Conservation (phyloP, 2,329 filamentous ascomycete species). For the Exophiala phaeomuriformis region DNA sequence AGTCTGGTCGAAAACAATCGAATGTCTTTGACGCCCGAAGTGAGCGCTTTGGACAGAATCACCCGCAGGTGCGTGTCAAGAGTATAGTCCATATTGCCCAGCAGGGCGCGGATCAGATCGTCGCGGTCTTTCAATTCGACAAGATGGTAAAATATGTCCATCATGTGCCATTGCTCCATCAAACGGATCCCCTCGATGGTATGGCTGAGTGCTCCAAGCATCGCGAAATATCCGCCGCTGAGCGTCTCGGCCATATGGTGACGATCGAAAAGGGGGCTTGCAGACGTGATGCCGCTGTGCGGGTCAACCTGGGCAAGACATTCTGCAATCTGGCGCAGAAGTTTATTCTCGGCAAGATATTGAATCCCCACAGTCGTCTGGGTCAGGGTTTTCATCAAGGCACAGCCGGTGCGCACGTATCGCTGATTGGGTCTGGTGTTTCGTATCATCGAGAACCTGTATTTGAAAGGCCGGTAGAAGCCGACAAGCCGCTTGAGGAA, state of each 20-base stretch:
- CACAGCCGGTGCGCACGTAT: constrained; percentile 83
- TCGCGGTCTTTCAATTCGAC: constrained; percentile 84
- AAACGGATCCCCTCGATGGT: constrained; percentile 78
- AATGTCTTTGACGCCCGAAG: constrained; percentile 81
- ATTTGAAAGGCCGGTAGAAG: constrained; percentile 96
- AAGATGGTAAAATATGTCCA: constrained; percentile 99
- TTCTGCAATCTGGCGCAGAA: constrained; percentile 87
- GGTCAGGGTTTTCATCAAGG: constrained; percentile 75
- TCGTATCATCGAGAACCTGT: constrained; percentile 80
- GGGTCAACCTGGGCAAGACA: constrained; percentile 92
- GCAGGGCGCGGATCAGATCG: constrained; percentile 79
- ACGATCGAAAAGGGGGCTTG: constrained; percentile 79
- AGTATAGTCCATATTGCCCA: constrained; percentile 88
- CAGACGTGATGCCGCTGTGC: constrained; percentile 60
- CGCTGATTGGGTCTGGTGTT: constrained; percentile 91
- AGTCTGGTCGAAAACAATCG: constrained; percentile 83
- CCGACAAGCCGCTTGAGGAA: constrained; percentile 92
- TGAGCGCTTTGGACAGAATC: constrained; percentile 86
- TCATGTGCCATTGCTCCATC: constrained; percentile 92
- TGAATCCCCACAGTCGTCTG: constrained; percentile 77
- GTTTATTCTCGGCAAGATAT: constrained; percentile 84
- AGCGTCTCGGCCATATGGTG: constrained; percentile 80
- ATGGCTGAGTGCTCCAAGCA: constrained; percentile 79
- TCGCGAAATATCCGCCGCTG: constrained; percentile 86
- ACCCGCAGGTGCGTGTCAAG: constrained; percentile 83